Percentiles rank a stretch among this genome's conserved stretches.
phyloP scores from a whole-genome alignment of 2,329 filamentous ascomycete species.

The Penicillium freii region DNA sequence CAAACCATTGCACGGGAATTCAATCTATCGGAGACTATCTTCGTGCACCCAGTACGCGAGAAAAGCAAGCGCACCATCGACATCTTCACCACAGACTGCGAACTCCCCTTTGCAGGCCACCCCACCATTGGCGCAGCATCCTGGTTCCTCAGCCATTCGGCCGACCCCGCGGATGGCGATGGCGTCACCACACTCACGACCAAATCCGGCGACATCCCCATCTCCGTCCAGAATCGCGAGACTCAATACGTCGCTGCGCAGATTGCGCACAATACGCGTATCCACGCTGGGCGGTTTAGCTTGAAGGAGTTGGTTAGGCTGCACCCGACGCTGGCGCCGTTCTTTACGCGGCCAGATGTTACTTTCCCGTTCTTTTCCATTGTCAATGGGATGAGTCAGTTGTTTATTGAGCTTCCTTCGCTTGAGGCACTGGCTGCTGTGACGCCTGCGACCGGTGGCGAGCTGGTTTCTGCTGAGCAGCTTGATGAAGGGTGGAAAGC shows the following conservation, averaged over 20 bases:
- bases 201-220: slow-evolving; percentile 57
- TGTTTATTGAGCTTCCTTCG: slow-evolving; percentile 61
- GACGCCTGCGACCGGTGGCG: slow-evolving; percentile 24
- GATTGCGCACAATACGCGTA: slow-evolving; percentile 39
- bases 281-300: slow-evolving; percentile 32
- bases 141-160: slow-evolving; percentile 40
- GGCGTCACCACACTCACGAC: slow-evolving; percentile 46
- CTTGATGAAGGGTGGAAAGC: slow-evolving; percentile 37
- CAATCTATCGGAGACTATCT: slow-evolving; percentile 59
- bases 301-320: slow-evolving; percentile 25
- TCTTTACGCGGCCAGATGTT: slow-evolving; percentile 7
- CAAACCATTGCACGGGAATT: slow-evolving; percentile 57
- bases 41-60: slow-evolving; percentile 43
- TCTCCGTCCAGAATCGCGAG: slow-evolving; percentile 30
- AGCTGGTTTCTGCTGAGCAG: slow-evolving; percentile 22
- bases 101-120: slow-evolving; percentile 59
- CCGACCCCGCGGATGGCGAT: slow-evolving; percentile 7
- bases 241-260: slow-evolving; percentile 27
- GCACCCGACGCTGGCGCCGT: slow-evolving; percentile 29
- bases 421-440: slow-evolving; percentile 56
- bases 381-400: slow-evolving; percentile 53
- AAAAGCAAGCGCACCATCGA: slow-evolving; percentile 40
- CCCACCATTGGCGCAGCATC: slow-evolving; percentile 57
- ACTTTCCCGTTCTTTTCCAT: slow-evolving; percentile 39
- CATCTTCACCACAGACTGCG: slow-evolving; percentile 53